phyloP scores from a whole-genome alignment of 2,329 filamentous ascomycete genomes.

The Botrytis paeoniae region DNA sequence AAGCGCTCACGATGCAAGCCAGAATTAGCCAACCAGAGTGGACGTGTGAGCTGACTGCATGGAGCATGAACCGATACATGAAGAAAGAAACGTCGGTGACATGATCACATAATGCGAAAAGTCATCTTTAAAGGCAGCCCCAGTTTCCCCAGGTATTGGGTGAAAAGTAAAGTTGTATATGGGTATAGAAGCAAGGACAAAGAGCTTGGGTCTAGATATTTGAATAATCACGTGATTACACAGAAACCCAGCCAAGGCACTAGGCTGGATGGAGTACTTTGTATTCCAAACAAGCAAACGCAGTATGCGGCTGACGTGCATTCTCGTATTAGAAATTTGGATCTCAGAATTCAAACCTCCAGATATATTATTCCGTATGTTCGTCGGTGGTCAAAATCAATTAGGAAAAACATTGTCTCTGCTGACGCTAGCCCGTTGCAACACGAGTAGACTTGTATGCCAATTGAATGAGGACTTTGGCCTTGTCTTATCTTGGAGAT shows the following conservation, averaged over 20 bases:
- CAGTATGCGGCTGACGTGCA: not conserved
- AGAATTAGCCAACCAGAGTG: not conserved
- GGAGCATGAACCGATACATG: not conserved
- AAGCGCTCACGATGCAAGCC: not conserved
- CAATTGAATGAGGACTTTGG: not conserved
- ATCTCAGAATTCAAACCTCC: not conserved
- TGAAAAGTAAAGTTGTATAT: not conserved
- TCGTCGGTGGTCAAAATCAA: not conserved
- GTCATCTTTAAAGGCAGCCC: accelerated
- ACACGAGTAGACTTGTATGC: not conserved
- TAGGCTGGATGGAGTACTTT: conserved; percentile 7
- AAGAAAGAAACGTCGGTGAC: not conserved
- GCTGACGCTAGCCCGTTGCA: not conserved
- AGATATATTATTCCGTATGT: not conserved
- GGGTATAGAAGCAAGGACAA: not conserved
- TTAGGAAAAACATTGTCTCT: not conserved
- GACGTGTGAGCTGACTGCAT: not conserved
- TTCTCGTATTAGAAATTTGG: not conserved
- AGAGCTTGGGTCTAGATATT: not conserved
- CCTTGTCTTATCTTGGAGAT: not conserved
- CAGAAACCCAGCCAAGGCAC: not conserved
- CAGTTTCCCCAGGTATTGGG: no score
- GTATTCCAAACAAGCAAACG: not conserved
- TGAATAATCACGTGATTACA: not conserved
- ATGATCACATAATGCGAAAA: not conserved